phyloP scores from a whole-genome alignment of 2,329 filamentous ascomycete species.

The Phyllosticta paracitricarpa region DNA sequence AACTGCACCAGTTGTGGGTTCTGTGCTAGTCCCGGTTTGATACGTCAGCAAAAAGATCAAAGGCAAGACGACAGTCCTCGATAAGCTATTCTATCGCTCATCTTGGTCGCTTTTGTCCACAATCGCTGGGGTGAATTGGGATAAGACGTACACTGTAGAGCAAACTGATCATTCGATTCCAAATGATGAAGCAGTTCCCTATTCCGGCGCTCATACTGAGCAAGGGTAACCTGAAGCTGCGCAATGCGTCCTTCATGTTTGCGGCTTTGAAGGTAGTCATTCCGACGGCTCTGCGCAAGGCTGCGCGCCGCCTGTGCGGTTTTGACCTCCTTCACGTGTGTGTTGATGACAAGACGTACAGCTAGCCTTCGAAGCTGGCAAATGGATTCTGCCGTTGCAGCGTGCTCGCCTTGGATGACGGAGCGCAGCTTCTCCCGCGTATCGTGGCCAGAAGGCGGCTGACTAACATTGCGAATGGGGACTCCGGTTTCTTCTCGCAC shows the following conservation, averaged over 20 bases:
- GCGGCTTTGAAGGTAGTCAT: constrained; percentile 21
- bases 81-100: neutral
- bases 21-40: neutral
- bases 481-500: constrained; percentile 1
- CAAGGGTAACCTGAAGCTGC: constrained; percentile 21
- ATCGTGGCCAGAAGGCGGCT: constrained; percentile 25
- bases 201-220: constrained; percentile 26
- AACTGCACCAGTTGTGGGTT: neutral
- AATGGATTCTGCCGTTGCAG: constrained; percentile 25
- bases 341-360: constrained; percentile 29
- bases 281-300: constrained; percentile 23
- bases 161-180: constrained; percentile 25
- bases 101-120: neutral
- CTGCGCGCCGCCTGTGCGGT: constrained; percentile 25
- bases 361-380: constrained; percentile 26
- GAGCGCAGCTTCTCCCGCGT: constrained; percentile 24
- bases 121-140: neutral
- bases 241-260: constrained; percentile 20
- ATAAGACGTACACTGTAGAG: constrained; percentile 24
- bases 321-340: constrained; percentile 29
- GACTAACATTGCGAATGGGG: constrained; percentile 10
- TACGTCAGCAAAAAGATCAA: neutral
- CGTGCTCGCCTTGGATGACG: constrained; percentile 22
- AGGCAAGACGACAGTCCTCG: neutral
- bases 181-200: constrained; percentile 27